Evolutionary conservation across 441 rosid genomes (phyloP), one percentile per base, ranked within the genome.

Genomic region (Gossypium laxum): DNA sequence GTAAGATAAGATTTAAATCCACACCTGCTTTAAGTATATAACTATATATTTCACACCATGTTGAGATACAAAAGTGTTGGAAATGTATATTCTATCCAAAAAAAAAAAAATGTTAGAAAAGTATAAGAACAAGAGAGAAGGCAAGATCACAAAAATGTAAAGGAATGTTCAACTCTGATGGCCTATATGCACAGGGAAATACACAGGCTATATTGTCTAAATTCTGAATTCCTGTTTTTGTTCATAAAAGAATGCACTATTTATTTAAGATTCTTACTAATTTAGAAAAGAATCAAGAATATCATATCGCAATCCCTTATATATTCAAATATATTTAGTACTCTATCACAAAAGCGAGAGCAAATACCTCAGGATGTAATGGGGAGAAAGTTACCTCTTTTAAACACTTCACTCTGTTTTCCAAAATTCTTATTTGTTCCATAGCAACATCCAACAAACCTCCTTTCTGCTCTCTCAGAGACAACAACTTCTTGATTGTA

Each of bases 401-500:
- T 81, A 93, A 79, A 72, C 80, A 89, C 80, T 79, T 82, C 5
- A 89, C 81, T 82, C 98, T 87, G 24, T 71, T 75, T 72, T 88
- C 81, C 81, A 93, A 72, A 19, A 67, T 75, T 72, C 69, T 79
- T 14, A 83, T 79, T 52, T 85, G 85, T 71, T 82, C 87, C 4
- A 80, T 79, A 48, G 87, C 78, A 30, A 87, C 88, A 72, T 79
- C 82, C 70, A 75, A 61, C 61, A 89, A 77, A 50, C 84, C 91
- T 45, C 80, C 82, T 80, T 82, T 81, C 73, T 72, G 88, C 74
- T 86, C 89, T 74, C 75, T 77, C 79, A 84, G 77, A 68, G 82
- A 84, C 78, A 93, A 80, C 83, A 93, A 72, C 85, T 89, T 91
- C 84, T 82, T 93, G 70, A 90, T 79, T 2, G 94, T 93, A 69